A percentile compares a stretch with the other conserved stretches of the same genome.
These are phyloP conservation scores for Trametes cinnabarina DNA, from an alignment of 768 basidiomycete species.

Conservation along the genomic window DNA sequence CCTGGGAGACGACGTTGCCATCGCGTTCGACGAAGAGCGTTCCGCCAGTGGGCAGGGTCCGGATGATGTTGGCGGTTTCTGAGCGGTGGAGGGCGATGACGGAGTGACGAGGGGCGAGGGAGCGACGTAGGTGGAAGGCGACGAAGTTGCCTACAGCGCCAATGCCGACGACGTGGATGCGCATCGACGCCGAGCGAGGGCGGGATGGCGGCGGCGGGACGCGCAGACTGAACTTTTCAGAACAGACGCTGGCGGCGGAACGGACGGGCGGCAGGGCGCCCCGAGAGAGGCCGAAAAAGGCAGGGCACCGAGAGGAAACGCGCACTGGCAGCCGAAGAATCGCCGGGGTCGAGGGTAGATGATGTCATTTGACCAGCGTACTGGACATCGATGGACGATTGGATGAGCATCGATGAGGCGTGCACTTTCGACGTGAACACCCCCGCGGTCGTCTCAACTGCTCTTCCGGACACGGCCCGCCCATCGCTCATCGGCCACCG, in stretches of 20 bases:
- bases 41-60: conserved; percentile 33
- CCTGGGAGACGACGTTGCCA: conserved; percentile 42
- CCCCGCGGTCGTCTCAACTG: background rate
- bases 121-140: conserved; percentile 71
- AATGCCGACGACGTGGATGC: conserved; percentile 73
- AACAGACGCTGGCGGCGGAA: background rate
- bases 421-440: too few relatives aligned
- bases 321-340: conserved; percentile 1
- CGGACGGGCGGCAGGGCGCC: conserved; percentile 1
- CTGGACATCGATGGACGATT: conserved; percentile 17
- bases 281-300: conserved; percentile 7
- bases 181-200: conserved; percentile 44
- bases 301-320: background rate
- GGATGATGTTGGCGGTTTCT: conserved; percentile 35
- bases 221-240: too few relatives aligned
- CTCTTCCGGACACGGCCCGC: conserved; percentile 1
- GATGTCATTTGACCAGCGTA: conserved; percentile 10
- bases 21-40: conserved; percentile 49
- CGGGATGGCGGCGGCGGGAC: background rate
- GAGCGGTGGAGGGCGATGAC: conserved; percentile 72
- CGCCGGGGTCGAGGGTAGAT: conserved; percentile 6
- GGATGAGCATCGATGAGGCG: conserved; percentile 18
- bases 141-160: conserved; percentile 84
- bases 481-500: background rate
- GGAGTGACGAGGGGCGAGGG: conserved; percentile 47